These are phyloP conservation scores for Scolecobasidium constrictum DNA, from an alignment of 2,329 filamentous ascomycete genomes.

Conservation along the genomic window DNA sequence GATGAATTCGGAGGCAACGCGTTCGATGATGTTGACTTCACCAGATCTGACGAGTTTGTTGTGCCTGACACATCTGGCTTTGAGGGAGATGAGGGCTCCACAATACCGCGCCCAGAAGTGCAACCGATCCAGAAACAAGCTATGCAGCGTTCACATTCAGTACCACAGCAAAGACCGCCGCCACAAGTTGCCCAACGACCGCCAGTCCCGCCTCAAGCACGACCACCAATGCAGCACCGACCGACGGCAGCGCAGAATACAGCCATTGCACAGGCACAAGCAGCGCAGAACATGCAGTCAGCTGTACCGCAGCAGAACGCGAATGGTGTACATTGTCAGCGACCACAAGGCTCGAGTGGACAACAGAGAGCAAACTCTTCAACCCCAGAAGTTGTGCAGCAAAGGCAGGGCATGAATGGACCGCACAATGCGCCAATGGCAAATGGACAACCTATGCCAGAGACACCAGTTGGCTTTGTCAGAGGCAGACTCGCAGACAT, in stretches of 20 bases:
- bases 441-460: background rate
- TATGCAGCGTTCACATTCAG: no score
- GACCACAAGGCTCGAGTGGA: slow-evolving; percentile 2
- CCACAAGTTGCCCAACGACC: slow-evolving; percentile 15
- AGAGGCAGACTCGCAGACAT: slow-evolving; percentile 33
- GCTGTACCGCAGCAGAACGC: background rate
- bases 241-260: slow-evolving; percentile 11
- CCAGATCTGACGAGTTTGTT: slow-evolving; percentile 69
- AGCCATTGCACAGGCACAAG: no score
- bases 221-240: slow-evolving; percentile 14
- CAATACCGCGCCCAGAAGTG: slow-evolving; percentile 13
- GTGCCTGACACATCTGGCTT: slow-evolving; percentile 18
- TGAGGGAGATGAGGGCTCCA: slow-evolving; percentile 16
- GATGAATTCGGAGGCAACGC: slow-evolving; percentile 45
- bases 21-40: slow-evolving; percentile 45
- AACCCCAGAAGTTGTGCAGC: slow-evolving; percentile 2
- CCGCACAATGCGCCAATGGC: background rate
- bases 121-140: slow-evolving; percentile 16
- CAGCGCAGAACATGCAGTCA: no score
- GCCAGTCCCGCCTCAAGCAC: slow-evolving; percentile 18
- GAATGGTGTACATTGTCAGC: slow-evolving; percentile 5
- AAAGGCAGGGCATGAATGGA: background rate
- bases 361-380: slow-evolving; percentile 9
- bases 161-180: slow-evolving; percentile 4
- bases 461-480: slow-evolving; percentile 30